Evolutionary conservation across 2,329 filamentous ascomycete species (phyloP).

Genomic region (Clarireedia hainanense): DNA sequence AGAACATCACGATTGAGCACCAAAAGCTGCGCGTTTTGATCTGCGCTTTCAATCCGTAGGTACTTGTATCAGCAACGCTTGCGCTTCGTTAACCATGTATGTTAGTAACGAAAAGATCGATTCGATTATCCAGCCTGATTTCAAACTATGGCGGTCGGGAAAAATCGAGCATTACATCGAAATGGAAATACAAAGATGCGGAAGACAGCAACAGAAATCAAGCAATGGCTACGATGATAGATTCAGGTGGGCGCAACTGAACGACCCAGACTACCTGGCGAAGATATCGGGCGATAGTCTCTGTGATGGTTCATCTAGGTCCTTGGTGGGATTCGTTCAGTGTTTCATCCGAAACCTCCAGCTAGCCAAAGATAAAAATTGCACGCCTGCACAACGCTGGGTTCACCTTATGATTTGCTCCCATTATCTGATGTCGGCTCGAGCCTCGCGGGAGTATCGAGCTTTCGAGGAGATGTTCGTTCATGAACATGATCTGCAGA

Average conservation of each 20-base stretch:
- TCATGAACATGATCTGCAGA: neutral
- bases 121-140: neutral
- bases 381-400: neutral
- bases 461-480: neutral
- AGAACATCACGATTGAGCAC: neutral
- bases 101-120: neutral
- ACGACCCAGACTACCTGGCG: neutral
- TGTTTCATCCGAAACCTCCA: conserved; percentile 1
- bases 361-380: neutral
- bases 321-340: neutral
- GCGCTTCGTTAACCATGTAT: neutral
- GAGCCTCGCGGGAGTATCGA: neutral
- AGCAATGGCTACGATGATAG: neutral
- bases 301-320: neutral
- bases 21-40: conserved; percentile 2
- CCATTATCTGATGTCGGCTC: conserved; percentile 1
- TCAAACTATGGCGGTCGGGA: neutral
- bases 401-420: conserved; percentile 5
- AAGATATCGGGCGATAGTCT: neutral
- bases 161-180: neutral
- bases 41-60: conserved; percentile 3
- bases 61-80: neutral
- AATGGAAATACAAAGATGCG: conserved; percentile 3
- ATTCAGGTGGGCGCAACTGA: conserved; percentile 1
- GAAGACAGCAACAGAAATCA: neutral